Base-by-base conservation (phyloP, 176 grass and related monocot genomes). In the Poa pratensis region DNA sequence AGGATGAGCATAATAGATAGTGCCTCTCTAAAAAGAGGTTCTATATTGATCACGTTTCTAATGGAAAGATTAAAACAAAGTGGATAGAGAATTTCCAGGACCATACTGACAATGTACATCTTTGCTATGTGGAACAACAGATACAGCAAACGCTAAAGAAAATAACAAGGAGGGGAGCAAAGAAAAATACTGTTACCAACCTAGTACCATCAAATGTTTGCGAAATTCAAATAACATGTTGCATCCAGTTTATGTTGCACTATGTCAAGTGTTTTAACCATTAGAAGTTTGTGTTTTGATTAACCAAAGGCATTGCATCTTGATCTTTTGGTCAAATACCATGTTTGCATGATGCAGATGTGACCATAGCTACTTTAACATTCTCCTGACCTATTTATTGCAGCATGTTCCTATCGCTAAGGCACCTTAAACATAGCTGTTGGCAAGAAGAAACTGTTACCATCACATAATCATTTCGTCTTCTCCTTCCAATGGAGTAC, bases 11-110 rank as follows among this genome's bases (percentile, higher is more conserved):
- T 17, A 51, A 17, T 51, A 51, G 9, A 22, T 10, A 14, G 39
- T 1, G 5, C 63, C 27, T 16, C 30, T 22, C 20, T 66, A 46
- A 42, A 3, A 2, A 64, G 0, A 42, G 5, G 17, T 13, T 19
- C 62, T 34, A 67, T 5, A 34, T 16, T 51, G 60, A 43, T 30
- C 10, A 46, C 45, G 76, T 39, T 64, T 64, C 34, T 85, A 79
- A 28, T 22, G 20, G 18, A 37, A 35, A 11, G 27, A 19, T 37
- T 7, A 9, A 57, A 67, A 10, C 53, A 14, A 45, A 15, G 55
- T 60, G 8, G 19, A 20, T 26, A 50, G 16, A 50, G 4, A 39
- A 8, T 20, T n/a, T 5, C 18, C 16, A 70, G 16, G 72, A 69
- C 46, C 6, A 22, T 66, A 54, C 4, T 43, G n/a, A 42, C 3